Conservation (phyloP, 2,329 filamentous ascomycete species). For the Cordyceps cateniannulata region DNA sequence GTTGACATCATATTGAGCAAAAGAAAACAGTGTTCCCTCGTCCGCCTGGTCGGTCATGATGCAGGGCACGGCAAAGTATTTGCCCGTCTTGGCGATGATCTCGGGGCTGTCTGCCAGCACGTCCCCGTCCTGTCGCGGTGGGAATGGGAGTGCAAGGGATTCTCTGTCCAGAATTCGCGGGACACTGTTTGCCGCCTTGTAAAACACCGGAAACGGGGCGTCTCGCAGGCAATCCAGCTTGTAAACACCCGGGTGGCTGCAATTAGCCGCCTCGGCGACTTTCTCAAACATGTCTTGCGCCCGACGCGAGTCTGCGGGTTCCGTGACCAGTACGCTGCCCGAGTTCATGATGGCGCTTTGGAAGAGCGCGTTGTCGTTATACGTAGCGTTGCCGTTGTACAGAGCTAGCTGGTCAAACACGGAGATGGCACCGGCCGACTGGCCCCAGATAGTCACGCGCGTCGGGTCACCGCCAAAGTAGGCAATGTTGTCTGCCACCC, state of each 20-base stretch:
- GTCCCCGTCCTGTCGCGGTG: slow-evolving; percentile 65
- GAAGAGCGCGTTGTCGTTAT: slow-evolving; percentile 60
- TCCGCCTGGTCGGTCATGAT: slow-evolving; percentile 71
- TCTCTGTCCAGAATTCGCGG: slow-evolving; percentile 61
- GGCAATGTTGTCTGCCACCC: slow-evolving; percentile 58
- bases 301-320: slow-evolving; percentile 47
- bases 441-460: slow-evolving; percentile 60
- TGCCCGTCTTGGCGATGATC: slow-evolving; percentile 41
- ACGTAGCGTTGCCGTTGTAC: slow-evolving; percentile 54
- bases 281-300: slow-evolving; percentile 49
- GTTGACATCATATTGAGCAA: slow-evolving; percentile 64
- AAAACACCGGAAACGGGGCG: slow-evolving; percentile 34
- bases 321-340: slow-evolving; percentile 43
- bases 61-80: slow-evolving; percentile 42
- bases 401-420: slow-evolving; percentile 57
- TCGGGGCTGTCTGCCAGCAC: slow-evolving; percentile 59
- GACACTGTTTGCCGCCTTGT: slow-evolving; percentile 63
- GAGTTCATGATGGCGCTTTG: slow-evolving; percentile 60
- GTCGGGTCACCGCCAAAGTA: slow-evolving; percentile 59
- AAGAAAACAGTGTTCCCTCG: slow-evolving; percentile 67
- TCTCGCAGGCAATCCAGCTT: slow-evolving; percentile 3
- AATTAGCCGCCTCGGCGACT: slow-evolving; percentile 46
- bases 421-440: slow-evolving; percentile 53
- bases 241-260: slow-evolving; percentile 21
- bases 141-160: slow-evolving; percentile 64